Evolutionary conservation across 176 grass and related monocot genomes (phyloP).

Genomic region (Carex myosuroides): DNA sequence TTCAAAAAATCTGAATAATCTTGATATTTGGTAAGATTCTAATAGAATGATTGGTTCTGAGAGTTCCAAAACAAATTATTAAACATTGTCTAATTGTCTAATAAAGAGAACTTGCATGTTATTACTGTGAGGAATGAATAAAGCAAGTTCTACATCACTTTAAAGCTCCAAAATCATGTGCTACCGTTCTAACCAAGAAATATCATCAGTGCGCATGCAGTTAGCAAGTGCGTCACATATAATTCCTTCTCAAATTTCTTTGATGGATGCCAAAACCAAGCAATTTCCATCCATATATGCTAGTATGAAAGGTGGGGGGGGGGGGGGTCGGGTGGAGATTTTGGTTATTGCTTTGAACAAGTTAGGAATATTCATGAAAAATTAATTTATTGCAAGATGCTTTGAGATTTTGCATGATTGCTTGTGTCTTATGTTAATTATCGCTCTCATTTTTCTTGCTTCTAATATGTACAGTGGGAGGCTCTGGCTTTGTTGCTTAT

Average conservation of each 20-base stretch:
- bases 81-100: background rate
- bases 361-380: background rate
- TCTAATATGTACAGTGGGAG: slow-evolving; percentile 68
- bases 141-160: background rate
- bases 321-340: background rate
- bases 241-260: background rate
- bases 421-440: background rate
- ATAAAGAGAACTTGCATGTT: background rate
- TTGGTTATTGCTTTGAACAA: background rate
- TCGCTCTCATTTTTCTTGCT: background rate
- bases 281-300: background rate
- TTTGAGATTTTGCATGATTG: background rate
- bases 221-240: background rate
- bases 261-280: background rate
- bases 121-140: background rate
- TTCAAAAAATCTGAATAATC: background rate
- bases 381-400: background rate
- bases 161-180: background rate
- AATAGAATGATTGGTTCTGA: background rate
- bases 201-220: background rate
- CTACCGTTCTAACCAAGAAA: background rate
- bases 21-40: background rate
- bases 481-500: slow-evolving; percentile 96
- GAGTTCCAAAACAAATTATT: background rate
- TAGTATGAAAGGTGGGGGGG: background rate